Base-by-base conservation (phyloP, 306 rosid genomes). In the Malus fusca region DNA sequence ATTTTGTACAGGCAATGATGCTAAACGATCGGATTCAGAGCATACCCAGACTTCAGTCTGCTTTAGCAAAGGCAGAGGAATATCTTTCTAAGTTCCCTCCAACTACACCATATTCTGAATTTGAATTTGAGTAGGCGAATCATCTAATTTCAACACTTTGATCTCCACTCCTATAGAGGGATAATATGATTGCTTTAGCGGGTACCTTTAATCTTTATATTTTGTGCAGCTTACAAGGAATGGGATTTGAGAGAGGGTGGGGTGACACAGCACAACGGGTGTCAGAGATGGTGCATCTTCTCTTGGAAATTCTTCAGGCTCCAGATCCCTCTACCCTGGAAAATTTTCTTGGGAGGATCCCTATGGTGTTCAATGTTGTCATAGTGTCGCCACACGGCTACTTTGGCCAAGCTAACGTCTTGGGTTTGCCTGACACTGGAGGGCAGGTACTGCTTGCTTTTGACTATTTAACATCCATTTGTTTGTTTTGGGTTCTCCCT, bases 401-500 rank as follows among this genome's bases (percentile, higher is more conserved):
- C 90, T 95, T 92, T 71, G 97, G 96, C 73, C 98, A 95, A 85
- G 97, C 96, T 75, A 95, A 95, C 80, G 98, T 95, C 64, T 81
- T 95, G 55, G 98, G 98, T 78, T 86, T 95, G 84, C 98, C 97
- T 0, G 98, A 95, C 87, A 95, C 97, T n/a, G 98, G 98, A 53
- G 97, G 96, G 30, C 98, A 95, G 97, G 98, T 92, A 90, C 66
- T 77, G 14, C 60, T 73, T 67, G 60, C 42, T 10, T 62, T 46
- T 66, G 51, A 30, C 9, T 66, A 40, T 76, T 26, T 26, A 26
- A 26, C 28, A 26, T 26, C 28, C 28, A 26, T 1, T 31, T 61
- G 8, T 71, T n/a, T 21, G 13, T 9, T 17, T 68, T 23, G 69
- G 19, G 4, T 52, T 33, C 37, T 22, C 53, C 4, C 8, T 18